phyloP scores from a whole-genome alignment of 306 rosid genomes.

The Alnus rubra region DNA sequence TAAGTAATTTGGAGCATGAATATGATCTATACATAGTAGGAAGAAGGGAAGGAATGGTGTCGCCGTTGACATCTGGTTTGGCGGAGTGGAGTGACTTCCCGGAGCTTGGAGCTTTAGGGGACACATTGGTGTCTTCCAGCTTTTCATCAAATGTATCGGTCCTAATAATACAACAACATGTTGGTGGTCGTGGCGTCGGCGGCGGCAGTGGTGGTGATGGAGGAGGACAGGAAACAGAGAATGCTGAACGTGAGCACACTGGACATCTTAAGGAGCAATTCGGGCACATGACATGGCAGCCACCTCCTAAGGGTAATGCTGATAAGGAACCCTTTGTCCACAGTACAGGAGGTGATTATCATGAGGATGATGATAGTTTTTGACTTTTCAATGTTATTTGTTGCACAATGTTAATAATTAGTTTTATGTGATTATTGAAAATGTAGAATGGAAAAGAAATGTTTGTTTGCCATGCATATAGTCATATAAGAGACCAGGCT shows the following conservation, averaged over 20 bases:
- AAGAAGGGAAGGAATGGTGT: constrained; percentile 27
- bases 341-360: not conserved
- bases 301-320: not conserved
- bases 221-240: not conserved
- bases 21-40: constrained; percentile 39
- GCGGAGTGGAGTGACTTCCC: constrained; percentile 40
- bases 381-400: no score
- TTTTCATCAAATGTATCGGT: constrained; percentile 35
- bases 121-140: constrained; percentile 35
- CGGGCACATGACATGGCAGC: constrained; percentile 25
- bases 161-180: constrained; percentile 36
- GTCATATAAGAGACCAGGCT: no score
- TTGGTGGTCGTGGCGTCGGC: not conserved
- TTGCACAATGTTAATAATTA: no score
- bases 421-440: no score
- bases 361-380: no score
- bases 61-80: constrained; percentile 22
- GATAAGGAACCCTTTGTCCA: constrained; percentile 19
- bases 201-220: not conserved
- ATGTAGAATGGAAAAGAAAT: no score
- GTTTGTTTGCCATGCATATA: no score
- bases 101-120: constrained; percentile 44
- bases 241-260: not conserved
- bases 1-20: constrained; percentile 25
- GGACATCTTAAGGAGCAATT: constrained; percentile 23